Evolutionary conservation across 768 basidiomycete genomes (phyloP).

Genomic region (Pholiota microspora): DNA sequence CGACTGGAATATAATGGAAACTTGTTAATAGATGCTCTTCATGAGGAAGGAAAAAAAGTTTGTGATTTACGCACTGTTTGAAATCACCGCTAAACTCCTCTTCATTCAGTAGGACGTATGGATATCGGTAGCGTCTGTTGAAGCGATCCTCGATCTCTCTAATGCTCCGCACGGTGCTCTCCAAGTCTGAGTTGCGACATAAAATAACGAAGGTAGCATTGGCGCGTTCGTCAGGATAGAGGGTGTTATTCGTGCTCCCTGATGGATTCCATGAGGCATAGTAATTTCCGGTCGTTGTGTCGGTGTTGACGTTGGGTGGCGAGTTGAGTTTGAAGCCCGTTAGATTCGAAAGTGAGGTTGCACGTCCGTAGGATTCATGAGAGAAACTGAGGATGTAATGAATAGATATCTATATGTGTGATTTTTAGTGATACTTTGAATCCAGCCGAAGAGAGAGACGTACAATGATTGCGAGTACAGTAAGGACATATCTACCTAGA

Average conservation of each 20-base stretch:
- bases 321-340: slow-evolving; percentile 18
- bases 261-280: slow-evolving; percentile 20
- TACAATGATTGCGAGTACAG: slow-evolving; percentile 32
- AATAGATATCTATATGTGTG: slow-evolving; percentile 28
- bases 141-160: slow-evolving; percentile 81
- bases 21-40: too few species aligned
- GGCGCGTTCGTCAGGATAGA: slow-evolving; percentile 23
- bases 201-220: slow-evolving; percentile 52
- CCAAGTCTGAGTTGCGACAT: slow-evolving; percentile 63
- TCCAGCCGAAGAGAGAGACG: slow-evolving; percentile 17
- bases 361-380: slow-evolving; percentile 47
- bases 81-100: slow-evolving; percentile 74
- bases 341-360: slow-evolving; percentile 39
- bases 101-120: slow-evolving; percentile 87
- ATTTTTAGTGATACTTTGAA: background rate
- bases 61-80: slow-evolving; percentile 49
- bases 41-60: background rate
- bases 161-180: slow-evolving; percentile 64
- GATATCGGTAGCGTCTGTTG: slow-evolving; percentile 74
- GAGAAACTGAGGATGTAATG: slow-evolving; percentile 54
- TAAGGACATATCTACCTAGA: slow-evolving; percentile 30
- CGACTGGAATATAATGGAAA: too few species aligned
- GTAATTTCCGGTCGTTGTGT: slow-evolving; percentile 15
- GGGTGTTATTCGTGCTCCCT: slow-evolving; percentile 13
- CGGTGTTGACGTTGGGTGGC: background rate